These are phyloP conservation scores for Aureobasidium vineae DNA, from an alignment of 2,329 filamentous ascomycete genomes.

Conservation along the genomic window DNA sequence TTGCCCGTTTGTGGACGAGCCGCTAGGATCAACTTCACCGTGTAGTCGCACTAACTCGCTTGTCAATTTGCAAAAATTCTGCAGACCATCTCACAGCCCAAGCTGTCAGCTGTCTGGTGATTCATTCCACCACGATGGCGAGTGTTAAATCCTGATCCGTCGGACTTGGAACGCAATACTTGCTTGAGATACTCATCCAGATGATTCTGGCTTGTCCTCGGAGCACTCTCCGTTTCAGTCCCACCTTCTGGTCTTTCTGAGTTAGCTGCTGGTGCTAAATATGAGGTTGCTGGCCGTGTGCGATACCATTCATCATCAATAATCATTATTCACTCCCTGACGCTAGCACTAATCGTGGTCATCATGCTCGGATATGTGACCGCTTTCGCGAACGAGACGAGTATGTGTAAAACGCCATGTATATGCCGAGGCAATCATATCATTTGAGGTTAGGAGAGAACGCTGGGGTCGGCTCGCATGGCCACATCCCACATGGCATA, in stretches of 20 bases:
- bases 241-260: neutral
- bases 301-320: neutral
- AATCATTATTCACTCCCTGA: neutral
- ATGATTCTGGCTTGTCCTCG: neutral
- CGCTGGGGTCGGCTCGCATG: slow-evolving; percentile 24
- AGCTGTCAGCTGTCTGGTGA: neutral
- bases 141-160: neutral
- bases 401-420: neutral
- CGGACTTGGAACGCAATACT: neutral
- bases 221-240: neutral
- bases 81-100: neutral
- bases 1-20: slow-evolving; percentile 13
- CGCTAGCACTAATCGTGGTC: neutral
- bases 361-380: neutral
- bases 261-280: neutral
- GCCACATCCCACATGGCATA: slow-evolving; percentile 15
- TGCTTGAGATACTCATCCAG: neutral
- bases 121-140: neutral
- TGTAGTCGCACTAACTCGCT: neutral
- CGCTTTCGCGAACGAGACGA: neutral
- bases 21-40: slow-evolving; percentile 11
- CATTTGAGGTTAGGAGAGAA: neutral
- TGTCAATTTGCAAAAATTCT: neutral
- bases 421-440: neutral
- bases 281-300: neutral